Conservation (phyloP, 352 stramenopile species). For the Pythium chondricola region DNA sequence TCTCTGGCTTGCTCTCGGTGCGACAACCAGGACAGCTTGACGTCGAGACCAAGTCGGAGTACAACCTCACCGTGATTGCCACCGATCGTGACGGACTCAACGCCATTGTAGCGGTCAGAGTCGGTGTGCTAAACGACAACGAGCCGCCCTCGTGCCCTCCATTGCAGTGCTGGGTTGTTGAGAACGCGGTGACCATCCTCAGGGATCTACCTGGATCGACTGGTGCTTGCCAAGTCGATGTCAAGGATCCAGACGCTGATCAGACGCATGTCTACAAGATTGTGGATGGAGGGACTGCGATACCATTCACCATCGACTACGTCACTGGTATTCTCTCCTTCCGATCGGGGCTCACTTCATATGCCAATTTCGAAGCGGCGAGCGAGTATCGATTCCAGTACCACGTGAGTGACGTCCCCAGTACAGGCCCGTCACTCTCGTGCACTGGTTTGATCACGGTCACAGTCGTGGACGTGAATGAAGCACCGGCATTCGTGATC, state of each 20-base stretch:
- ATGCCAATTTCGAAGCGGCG: constrained; percentile 39
- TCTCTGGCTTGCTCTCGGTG: constrained; percentile 6
- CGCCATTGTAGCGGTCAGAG: constrained; percentile 7
- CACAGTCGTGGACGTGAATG: constrained; percentile 41
- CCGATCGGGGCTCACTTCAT: constrained; percentile 5
- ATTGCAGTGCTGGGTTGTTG: constrained; percentile 51
- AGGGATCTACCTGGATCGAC: constrained; percentile 26
- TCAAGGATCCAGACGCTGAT: constrained; percentile 29
- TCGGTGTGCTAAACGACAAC: constrained; percentile 44
- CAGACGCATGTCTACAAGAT: constrained; percentile 48
- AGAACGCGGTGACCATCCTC: constrained; percentile 35
- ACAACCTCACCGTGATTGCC: constrained; percentile 13
- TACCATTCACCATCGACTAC: constrained; percentile 22
- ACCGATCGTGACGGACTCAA: constrained; percentile 20
- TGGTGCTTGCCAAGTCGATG: constrained; percentile 28
- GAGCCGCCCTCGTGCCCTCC: constrained; percentile 32
- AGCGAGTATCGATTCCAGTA: constrained; percentile 38
- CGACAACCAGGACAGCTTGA: constrained; percentile 6
- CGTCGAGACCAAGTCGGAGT: constrained; percentile 4
- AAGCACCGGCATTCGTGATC: constrained; percentile 29
- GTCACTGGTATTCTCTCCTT: constrained; percentile 29
- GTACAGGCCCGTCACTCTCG: constrained; percentile 23
- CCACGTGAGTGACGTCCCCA: constrained; percentile 37
- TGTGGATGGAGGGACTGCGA: constrained; percentile 3
- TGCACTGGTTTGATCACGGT: constrained; percentile 40